phyloP scores from a whole-genome alignment of 176 grass and related monocot genomes.

The Phoenix roebelenii region DNA sequence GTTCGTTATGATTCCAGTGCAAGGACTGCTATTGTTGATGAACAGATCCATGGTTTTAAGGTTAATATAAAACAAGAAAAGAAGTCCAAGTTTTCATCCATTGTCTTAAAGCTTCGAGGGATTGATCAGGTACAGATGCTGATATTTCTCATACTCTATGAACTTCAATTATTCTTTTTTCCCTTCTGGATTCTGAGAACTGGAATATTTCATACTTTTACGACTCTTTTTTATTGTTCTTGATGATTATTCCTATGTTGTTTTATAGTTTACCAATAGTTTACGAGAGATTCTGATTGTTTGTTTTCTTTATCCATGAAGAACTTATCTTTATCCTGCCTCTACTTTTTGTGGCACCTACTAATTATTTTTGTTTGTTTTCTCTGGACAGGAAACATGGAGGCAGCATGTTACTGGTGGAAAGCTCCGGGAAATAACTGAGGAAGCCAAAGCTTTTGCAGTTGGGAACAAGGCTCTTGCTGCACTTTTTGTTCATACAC shows the following conservation, averaged over 20 bases:
- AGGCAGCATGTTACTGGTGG: constrained; percentile 91
- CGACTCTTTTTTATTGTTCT: too few relatives aligned
- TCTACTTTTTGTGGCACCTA: background rate
- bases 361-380: background rate
- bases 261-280: too few relatives aligned
- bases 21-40: constrained; percentile 49
- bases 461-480: constrained; percentile 85
- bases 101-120: constrained; percentile 94
- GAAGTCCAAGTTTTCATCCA: constrained; percentile 90
- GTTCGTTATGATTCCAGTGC: constrained; percentile 61
- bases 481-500: constrained; percentile 96
- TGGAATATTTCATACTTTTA: background rate
- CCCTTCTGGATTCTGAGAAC: background rate
- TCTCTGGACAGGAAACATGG: constrained; percentile 79
- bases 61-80: constrained; percentile 91
- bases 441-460: constrained; percentile 91
- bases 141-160: background rate
- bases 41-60: constrained; percentile 83
- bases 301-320: too few relatives aligned
- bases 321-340: background rate
- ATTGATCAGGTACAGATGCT: constrained; percentile 68
- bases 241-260: too few relatives aligned
- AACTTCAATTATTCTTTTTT: too few relatives aligned
- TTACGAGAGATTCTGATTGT: too few relatives aligned
- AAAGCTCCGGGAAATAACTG: constrained; percentile 92